phyloP scores from a whole-genome alignment of 257 asterid genomes.

The Ilex asprella region DNA sequence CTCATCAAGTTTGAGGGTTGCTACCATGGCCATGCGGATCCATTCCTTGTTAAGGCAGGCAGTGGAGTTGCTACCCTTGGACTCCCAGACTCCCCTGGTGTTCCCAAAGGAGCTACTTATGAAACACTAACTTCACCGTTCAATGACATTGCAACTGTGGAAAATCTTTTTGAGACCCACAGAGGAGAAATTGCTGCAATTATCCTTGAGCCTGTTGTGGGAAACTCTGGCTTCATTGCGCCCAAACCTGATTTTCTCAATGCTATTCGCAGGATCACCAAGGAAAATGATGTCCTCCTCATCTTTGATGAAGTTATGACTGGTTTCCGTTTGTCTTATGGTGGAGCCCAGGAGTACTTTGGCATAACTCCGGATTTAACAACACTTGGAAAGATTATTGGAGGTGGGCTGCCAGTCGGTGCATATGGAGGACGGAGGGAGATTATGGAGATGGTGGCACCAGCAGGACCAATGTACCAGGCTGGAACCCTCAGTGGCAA shows the following conservation, averaged over 20 bases:
- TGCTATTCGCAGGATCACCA: constrained; percentile 50
- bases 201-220: constrained; percentile 90
- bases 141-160: constrained; percentile 57
- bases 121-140: constrained; percentile 79
- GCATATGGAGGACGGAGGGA: constrained; percentile 97
- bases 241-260: constrained; percentile 69
- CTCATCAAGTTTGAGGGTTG: constrained; percentile 92
- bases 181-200: constrained; percentile 77
- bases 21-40: constrained; percentile 97
- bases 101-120: constrained; percentile 74
- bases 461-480: constrained; percentile 98
- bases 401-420: constrained; percentile 98
- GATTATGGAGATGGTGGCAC: constrained; percentile 99
- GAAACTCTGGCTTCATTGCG: constrained; percentile 86
- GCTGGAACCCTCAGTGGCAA: constrained; percentile 98
- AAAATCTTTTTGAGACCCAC: constrained; percentile 62
- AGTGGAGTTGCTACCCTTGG: constrained; percentile 99
- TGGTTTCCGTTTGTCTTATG: constrained; percentile 80
- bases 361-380: constrained; percentile 93
- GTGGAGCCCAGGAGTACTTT: constrained; percentile 97
- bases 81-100: constrained; percentile 98
- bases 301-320: constrained; percentile 97
- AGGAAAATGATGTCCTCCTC: constrained; percentile 62
- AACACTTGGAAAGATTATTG: constrained; percentile 93
- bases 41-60: constrained; percentile 97